These are phyloP conservation scores for Narthecium ossifragum DNA, from an alignment of 106 monocot species.

Conservation along the genomic window DNA sequence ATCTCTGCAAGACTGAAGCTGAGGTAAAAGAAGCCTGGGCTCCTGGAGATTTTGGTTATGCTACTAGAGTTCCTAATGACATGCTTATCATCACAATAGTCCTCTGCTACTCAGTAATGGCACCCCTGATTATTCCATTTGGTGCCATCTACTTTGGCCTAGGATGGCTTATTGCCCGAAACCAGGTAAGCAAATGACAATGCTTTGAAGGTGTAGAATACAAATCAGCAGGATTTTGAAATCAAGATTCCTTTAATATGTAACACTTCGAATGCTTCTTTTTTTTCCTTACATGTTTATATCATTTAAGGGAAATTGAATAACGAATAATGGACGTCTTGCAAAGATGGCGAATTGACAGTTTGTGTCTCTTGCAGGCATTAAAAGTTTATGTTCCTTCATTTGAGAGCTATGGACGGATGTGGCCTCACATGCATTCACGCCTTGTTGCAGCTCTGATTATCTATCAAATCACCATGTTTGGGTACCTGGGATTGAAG, in stretches of 20 bases:
- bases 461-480: slow-evolving; percentile 86
- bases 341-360: too few species aligned
- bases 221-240: too few species aligned
- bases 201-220: not conserved
- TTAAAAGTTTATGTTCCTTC: slow-evolving; percentile 79
- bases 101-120: slow-evolving; percentile 92
- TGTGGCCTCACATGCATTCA: slow-evolving; percentile 98
- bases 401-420: slow-evolving; percentile 83
- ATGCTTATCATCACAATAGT: slow-evolving; percentile 88
- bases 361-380: slow-evolving; percentile 56
- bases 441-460: slow-evolving; percentile 69
- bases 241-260: not conserved
- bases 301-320: too few species aligned
- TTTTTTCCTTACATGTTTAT: not conserved
- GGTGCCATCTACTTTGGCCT: slow-evolving; percentile 80
- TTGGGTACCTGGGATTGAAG: slow-evolving; percentile 73
- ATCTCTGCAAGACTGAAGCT: slow-evolving; percentile 82
- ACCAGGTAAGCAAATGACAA: slow-evolving; percentile 43
- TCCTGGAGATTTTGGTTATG: slow-evolving; percentile 71
- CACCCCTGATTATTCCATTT: slow-evolving; percentile 90
- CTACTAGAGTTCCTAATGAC: slow-evolving; percentile 84
- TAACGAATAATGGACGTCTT: not conserved
- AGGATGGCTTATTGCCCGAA: slow-evolving; percentile 77
- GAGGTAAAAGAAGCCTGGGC: slow-evolving; percentile 91
- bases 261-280: not conserved